A percentile compares a stretch with the other conserved stretches of the same genome.
Evolutionary conservation across 1,139 yeast genomes (phyloP).

Genomic region (Wickerhamiella infanticola): DNA sequence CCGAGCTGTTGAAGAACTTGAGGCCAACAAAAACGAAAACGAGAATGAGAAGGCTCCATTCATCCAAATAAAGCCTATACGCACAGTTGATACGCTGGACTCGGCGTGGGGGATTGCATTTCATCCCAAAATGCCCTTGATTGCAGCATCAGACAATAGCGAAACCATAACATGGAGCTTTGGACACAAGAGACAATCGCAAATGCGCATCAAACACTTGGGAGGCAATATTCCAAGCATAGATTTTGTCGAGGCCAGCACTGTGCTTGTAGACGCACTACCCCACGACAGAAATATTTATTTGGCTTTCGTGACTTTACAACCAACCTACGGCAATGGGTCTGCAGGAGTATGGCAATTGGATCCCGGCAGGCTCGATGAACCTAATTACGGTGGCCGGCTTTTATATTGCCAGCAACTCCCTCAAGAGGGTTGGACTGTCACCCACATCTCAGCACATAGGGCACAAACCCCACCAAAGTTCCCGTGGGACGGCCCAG

Average conservation of each 20-base stretch:
- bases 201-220: neutral
- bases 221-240: conserved; percentile 1
- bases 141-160: neutral
- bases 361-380: neutral
- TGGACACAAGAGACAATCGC: neutral
- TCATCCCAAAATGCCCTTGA: neutral
- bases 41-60: neutral
- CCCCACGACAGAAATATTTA: neutral
- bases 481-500: neutral
- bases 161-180: neutral
- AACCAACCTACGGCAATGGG: neutral
- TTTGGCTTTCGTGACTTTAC: neutral
- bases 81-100: neutral
- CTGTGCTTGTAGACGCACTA: neutral
- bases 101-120: conserved; percentile 1
- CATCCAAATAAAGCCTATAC: neutral
- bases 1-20: neutral
- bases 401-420: neutral
- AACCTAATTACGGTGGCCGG: neutral
- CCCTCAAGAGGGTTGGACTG: neutral
- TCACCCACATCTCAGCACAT: neutral
- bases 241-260: neutral
- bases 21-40: neutral
- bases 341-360: neutral
- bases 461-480: neutral